A percentile compares a stretch with the other conserved stretches of the same genome.
These are phyloP conservation scores for Ogataea trehaloabstinens DNA, from an alignment of 805 yeast species.

Conservation along the genomic window DNA sequence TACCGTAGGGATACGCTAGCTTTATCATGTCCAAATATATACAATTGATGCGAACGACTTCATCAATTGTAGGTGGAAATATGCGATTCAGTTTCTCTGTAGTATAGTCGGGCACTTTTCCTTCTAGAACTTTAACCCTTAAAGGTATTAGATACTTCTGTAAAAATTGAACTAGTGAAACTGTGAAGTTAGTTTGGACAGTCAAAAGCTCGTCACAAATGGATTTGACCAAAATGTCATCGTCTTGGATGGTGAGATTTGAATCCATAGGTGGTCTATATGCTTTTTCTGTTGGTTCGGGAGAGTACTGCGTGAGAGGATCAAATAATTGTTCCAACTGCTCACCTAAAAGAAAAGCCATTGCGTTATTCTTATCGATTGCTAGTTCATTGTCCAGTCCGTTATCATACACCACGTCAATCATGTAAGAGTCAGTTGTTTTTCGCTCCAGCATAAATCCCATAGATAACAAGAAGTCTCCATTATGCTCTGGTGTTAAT, in stretches of 20 bases:
- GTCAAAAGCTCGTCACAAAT: constrained; percentile 65
- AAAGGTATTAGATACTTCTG: constrained; percentile 79
- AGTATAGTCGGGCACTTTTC: constrained; percentile 50
- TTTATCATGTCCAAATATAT: constrained; percentile 74
- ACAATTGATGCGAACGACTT: constrained; percentile 85
- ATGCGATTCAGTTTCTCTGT: constrained; percentile 68
- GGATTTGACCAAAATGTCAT: constrained; percentile 40
- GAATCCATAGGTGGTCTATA: constrained; percentile 57
- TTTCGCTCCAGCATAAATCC: constrained; percentile 51
- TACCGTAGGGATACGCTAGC: constrained; percentile 65
- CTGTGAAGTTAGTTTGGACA: constrained; percentile 74
- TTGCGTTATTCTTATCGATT: constrained; percentile 62
- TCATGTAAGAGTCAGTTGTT: constrained; percentile 46
- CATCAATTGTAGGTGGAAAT: constrained; percentile 95
- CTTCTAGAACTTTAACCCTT: constrained; percentile 63
- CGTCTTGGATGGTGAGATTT: constrained; percentile 21
- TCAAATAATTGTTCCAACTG: constrained; percentile 88
- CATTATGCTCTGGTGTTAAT: constrained; percentile 55
- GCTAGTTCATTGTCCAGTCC: constrained; percentile 7
- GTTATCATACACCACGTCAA: constrained; percentile 73
- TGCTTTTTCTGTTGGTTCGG: constrained; percentile 74
- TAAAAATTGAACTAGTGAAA: constrained; percentile 66
- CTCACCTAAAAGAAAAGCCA: constrained; percentile 76
- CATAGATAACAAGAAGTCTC: constrained; percentile 52
- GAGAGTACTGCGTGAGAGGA: constrained; percentile 87